Percentiles rank a stretch among this genome's conserved stretches.
Evolutionary conservation across 2,329 filamentous ascomycete species (phyloP).

Genomic region (Mollisiaceae sp.): DNA sequence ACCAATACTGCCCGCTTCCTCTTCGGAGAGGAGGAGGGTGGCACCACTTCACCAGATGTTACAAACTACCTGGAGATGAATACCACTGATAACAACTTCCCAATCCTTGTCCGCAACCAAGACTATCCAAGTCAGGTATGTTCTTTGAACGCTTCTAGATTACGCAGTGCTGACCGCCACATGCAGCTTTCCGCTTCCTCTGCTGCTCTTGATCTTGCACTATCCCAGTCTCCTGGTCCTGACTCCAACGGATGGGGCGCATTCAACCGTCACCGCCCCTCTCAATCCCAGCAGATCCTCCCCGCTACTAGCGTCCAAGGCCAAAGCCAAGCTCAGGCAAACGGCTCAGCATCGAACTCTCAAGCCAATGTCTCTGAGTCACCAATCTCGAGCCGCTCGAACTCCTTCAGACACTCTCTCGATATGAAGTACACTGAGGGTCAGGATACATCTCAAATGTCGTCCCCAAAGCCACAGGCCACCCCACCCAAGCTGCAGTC

Average conservation of each 20-base stretch:
- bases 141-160: constrained; percentile 13
- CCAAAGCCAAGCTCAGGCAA: constrained; percentile 41
- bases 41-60: constrained; percentile 54
- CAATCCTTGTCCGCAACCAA: constrained; percentile 76
- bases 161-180: constrained; percentile 46
- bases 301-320: constrained; percentile 33
- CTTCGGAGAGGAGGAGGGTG: constrained; percentile 76
- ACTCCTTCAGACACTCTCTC: constrained; percentile 62
- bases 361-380: constrained; percentile 50
- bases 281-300: constrained; percentile 54
- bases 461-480: constrained; percentile 56
- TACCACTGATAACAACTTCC: constrained; percentile 82
- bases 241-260: constrained; percentile 49
- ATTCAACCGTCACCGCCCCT: constrained; percentile 41
- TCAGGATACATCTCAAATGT: constrained; percentile 38
- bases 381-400: constrained; percentile 52
- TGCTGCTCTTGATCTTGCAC: constrained; percentile 79
- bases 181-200: constrained; percentile 79
- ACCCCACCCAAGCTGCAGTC: constrained; percentile 78
- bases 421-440: constrained; percentile 55
- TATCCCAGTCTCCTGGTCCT: constrained; percentile 68
- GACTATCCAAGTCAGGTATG: constrained; percentile 42
- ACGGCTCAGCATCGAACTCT: constrained; percentile 33
- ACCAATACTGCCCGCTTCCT: constrained; percentile 86
- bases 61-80: constrained; percentile 74